These are phyloP conservation scores for Phytophthora sp. DNA, from an alignment of 352 stramenopile genomes.

Conservation along the genomic window DNA sequence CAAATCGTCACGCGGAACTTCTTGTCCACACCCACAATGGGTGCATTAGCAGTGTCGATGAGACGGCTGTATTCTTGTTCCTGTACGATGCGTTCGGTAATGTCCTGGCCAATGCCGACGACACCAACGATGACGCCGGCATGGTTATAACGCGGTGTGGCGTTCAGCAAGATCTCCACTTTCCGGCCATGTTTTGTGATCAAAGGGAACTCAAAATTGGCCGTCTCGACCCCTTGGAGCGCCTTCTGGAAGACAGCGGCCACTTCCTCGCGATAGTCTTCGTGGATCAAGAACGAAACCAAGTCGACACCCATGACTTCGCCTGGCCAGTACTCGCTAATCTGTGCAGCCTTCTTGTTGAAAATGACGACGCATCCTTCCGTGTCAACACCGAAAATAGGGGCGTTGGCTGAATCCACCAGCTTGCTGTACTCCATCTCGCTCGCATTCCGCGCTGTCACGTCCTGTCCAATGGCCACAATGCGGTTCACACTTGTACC, in stretches of 20 bases:
- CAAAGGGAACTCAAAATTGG: constrained; percentile 84
- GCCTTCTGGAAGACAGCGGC: constrained; percentile 73
- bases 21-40: constrained; percentile 86
- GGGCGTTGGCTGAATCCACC: constrained; percentile 79
- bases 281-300: constrained; percentile 79
- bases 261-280: constrained; percentile 72
- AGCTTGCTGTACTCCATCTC: constrained; percentile 78
- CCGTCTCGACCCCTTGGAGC: constrained; percentile 67
- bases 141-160: constrained; percentile 68
- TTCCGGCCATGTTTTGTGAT: constrained; percentile 79
- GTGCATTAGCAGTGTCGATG: constrained; percentile 84
- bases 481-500: constrained; percentile 46
- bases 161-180: constrained; percentile 83
- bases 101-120: constrained; percentile 85
- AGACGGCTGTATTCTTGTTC: constrained; percentile 85
- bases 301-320: constrained; percentile 89
- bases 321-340: constrained; percentile 87
- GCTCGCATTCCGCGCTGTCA: constrained; percentile 66
- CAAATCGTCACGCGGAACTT: constrained; percentile 88
- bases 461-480: constrained; percentile 74
- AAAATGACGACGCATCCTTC: constrained; percentile 77
- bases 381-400: constrained; percentile 78
- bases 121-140: constrained; percentile 70
- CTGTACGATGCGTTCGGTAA: constrained; percentile 79
- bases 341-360: constrained; percentile 91